Evolutionary conservation across 148 eudicot species (phyloP), one percentile per base, ranked within the genome.

Genomic region (Fagopyrum homotropicum): DNA sequence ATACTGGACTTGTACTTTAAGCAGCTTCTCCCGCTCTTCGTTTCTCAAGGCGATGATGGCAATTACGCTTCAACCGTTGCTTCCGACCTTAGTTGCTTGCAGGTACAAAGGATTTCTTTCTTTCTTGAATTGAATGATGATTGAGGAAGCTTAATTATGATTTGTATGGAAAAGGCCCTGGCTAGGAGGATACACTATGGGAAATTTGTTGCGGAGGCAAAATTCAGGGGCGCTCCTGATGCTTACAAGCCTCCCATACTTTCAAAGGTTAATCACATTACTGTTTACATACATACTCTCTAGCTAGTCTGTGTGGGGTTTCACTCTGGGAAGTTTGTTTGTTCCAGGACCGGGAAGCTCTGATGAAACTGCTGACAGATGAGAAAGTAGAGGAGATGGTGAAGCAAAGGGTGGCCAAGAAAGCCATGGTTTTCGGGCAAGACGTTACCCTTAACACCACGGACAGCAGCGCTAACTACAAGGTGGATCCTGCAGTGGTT

Each of bases 121-220:
- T 2, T 0, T 49, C 6, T 49, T 49, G 6, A 49, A 8, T 49
- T 49, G 9, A 49, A 9, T 49, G 11, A 22, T 22, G 26, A 22
- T 22, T 22, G 26, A 22, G 26, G 9, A 49, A 35, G 40, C 40
- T 35, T 35, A 35, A 35, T 35, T 35, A 2, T 35, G 3, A 35
- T 35, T 35, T 35, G 40, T 35, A 35, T 35, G 40, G 40, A 35
- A 35, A 35, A 93, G 98, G 93, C 93, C 19, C 76, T 94, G 48
- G 92, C 98, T 2, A 87, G 89, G 78, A 89, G 98, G 75, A 94
- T 94, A 77, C 98, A 94, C 76, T 86, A 75, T 48, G 98, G 98
- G 40, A 88, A 77, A 10, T 94, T 82, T 68, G 98, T 94, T 2
- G 98, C 98, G 46, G 98, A 94, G 77, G 89, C 82, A 26, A 94